These are phyloP conservation scores for Magnaporthiopsis incrustans DNA, from an alignment of 2,329 filamentous ascomycete species.

Conservation along the genomic window DNA sequence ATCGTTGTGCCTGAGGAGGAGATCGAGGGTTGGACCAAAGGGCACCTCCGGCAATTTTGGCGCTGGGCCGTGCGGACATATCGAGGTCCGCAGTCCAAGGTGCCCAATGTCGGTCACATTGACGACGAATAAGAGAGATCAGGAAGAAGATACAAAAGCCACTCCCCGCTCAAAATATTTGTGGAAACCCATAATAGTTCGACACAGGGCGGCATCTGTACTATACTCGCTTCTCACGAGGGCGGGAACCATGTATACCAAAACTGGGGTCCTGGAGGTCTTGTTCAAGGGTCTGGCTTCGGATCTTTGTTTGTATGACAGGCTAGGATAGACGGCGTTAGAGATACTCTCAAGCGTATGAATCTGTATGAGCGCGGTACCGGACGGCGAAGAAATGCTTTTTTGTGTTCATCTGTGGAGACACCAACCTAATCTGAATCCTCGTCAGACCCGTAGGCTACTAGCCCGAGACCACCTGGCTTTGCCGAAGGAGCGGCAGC, in stretches of 20 bases:
- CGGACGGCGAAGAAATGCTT: too few relatives aligned
- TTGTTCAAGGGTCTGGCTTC: neutral
- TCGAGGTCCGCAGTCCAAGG: slow-evolving; percentile 29
- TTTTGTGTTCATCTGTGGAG: too few relatives aligned
- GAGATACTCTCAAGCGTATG: neutral
- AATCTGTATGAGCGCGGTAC: neutral
- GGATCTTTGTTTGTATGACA: neutral
- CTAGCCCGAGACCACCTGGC: slow-evolving; percentile 32
- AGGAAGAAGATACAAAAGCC: neutral
- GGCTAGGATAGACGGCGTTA: neutral
- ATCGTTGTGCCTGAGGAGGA: slow-evolving; percentile 60
- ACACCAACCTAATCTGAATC: slow-evolving; percentile 19
- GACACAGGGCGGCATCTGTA: neutral
- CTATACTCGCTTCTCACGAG: neutral
- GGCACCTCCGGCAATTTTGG: slow-evolving; percentile 44
- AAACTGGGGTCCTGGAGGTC: neutral
- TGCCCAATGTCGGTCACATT: slow-evolving; percentile 18
- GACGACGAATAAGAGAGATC: slow-evolving; percentile 8
- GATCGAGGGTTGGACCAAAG: slow-evolving; percentile 62
- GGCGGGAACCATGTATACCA: neutral
- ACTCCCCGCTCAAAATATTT: neutral
- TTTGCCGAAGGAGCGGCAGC: slow-evolving; percentile 13
- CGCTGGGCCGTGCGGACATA: slow-evolving; percentile 39
- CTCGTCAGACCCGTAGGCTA: slow-evolving; percentile 49
- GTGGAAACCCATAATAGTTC: neutral